Percentiles rank a stretch among this genome's conserved stretches.
Conservation (phyloP, 2,329 filamentous ascomycete genomes). For the Rugonectria rugulosa region DNA sequence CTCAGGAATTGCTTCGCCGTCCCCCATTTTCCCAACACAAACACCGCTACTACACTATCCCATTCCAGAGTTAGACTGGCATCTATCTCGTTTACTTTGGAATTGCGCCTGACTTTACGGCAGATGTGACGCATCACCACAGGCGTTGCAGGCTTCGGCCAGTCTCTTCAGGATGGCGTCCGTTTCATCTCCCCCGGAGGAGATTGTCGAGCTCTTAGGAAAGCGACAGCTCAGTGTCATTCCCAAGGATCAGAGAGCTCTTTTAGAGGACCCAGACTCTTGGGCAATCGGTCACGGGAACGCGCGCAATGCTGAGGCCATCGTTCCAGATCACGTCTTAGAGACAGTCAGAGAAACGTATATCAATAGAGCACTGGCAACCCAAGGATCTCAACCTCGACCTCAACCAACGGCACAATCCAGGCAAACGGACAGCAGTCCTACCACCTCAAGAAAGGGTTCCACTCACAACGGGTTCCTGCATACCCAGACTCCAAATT, state of each 20-base stretch:
- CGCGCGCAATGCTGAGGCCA: slow-evolving; percentile 34
- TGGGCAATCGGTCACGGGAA: slow-evolving; percentile 45
- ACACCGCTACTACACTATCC: slow-evolving; percentile 7
- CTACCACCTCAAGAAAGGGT: not conserved
- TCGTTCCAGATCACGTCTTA: slow-evolving; percentile 48
- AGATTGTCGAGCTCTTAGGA: slow-evolving; percentile 35
- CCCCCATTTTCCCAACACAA: not conserved
- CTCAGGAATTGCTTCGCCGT: not conserved
- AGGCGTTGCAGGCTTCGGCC: slow-evolving; percentile 22
- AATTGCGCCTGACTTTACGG: not conserved
- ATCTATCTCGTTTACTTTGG: not conserved
- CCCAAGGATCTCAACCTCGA: not conserved
- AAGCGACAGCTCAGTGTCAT: slow-evolving; percentile 43
- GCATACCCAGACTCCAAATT: not conserved
- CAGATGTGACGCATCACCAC: slow-evolving; percentile 34
- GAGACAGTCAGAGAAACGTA: slow-evolving; percentile 41
- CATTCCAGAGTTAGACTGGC: slow-evolving; percentile 5
- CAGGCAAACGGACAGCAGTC: slow-evolving; percentile 1
- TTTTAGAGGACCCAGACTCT: slow-evolving; percentile 46
- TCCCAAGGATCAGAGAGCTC: slow-evolving; percentile 48
- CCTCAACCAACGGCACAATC: slow-evolving; percentile 16
- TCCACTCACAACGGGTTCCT: not conserved
- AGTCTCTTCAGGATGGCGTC: slow-evolving; percentile 38
- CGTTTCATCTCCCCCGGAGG: slow-evolving; percentile 31
- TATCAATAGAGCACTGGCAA: slow-evolving; percentile 8